Percentiles rank a stretch among this genome's conserved stretches.
Evolutionary conservation across 305 asterid genomes (phyloP).

Genomic region (Fraxinus platypoda): DNA sequence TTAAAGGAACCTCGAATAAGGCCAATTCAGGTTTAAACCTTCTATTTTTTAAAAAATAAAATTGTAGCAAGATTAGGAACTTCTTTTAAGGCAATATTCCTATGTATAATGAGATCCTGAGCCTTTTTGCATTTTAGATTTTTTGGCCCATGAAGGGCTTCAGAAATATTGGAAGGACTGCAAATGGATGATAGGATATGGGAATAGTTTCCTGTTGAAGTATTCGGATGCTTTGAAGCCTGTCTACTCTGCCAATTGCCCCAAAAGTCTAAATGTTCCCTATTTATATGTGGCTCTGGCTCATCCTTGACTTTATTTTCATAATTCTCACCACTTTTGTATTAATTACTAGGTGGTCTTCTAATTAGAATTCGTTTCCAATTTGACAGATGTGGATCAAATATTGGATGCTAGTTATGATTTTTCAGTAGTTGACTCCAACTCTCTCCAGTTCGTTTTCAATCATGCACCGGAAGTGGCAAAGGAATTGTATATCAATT

Average conservation of each 20-base stretch:
- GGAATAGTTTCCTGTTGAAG: neutral
- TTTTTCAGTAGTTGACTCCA: conserved; percentile 90
- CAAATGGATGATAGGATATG: conserved; percentile 2
- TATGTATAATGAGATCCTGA: conserved; percentile 2
- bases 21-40: neutral
- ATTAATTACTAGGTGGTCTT: neutral
- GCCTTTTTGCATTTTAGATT: neutral
- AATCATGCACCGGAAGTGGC: conserved; percentile 77
- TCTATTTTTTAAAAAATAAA: neutral
- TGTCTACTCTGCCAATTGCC: neutral
- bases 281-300: neutral
- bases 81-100: neutral
- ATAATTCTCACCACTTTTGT: neutral
- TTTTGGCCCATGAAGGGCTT: neutral
- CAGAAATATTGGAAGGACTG: neutral
- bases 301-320: neutral
- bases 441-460: conserved; percentile 81
- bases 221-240: conserved; percentile 9
- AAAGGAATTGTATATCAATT: conserved; percentile 54
- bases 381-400: conserved; percentile 60
- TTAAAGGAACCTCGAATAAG: neutral
- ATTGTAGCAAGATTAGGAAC: neutral
- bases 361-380: conserved; percentile 23
- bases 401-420: conserved; percentile 68
- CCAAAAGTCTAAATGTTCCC: neutral